phyloP scores from a whole-genome alignment of 2,329 filamentous ascomycete genomes.

The Domatiomyces catenatus region DNA sequence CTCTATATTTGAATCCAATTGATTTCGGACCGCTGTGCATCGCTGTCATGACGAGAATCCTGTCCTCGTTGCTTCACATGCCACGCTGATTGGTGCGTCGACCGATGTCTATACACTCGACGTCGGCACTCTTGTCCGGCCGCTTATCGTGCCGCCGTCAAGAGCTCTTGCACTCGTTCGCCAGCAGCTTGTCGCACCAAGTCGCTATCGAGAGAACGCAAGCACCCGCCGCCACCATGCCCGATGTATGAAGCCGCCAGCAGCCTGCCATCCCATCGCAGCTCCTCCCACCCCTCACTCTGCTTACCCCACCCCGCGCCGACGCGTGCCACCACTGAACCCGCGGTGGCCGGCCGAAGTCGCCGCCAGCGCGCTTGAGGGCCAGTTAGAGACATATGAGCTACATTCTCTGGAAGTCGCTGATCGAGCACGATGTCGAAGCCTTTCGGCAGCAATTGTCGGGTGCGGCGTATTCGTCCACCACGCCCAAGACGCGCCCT shows the following conservation, averaged over 20 bases:
- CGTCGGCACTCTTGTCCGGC: neutral
- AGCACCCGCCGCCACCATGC: neutral
- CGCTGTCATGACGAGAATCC: neutral
- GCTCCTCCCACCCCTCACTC: neutral
- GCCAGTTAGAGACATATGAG: conserved; percentile 59
- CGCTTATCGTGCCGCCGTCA: neutral
- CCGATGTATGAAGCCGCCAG: neutral
- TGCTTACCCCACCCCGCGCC: neutral
- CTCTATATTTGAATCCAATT: neutral
- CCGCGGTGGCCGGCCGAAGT: conserved; percentile 73
- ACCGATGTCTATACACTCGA: neutral
- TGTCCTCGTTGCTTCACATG: neutral
- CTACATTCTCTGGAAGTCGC: conserved; percentile 91
- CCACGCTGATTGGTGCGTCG: neutral
- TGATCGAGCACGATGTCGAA: conserved; percentile 95
- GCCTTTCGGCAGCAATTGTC: conserved; percentile 79
- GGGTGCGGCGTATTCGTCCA: conserved; percentile 41
- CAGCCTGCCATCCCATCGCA: neutral
- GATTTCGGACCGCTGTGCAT: neutral
- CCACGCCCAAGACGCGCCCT: conserved; percentile 4
- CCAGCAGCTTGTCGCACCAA: neutral
- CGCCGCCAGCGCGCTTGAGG: conserved; percentile 61
- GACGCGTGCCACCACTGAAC: conserved; percentile 55
- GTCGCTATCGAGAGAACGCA: neutral
- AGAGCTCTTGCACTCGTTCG: neutral